phyloP scores from a whole-genome alignment of 1,284 basidiomycete genomes.

The Apiotrichum gracile region DNA sequence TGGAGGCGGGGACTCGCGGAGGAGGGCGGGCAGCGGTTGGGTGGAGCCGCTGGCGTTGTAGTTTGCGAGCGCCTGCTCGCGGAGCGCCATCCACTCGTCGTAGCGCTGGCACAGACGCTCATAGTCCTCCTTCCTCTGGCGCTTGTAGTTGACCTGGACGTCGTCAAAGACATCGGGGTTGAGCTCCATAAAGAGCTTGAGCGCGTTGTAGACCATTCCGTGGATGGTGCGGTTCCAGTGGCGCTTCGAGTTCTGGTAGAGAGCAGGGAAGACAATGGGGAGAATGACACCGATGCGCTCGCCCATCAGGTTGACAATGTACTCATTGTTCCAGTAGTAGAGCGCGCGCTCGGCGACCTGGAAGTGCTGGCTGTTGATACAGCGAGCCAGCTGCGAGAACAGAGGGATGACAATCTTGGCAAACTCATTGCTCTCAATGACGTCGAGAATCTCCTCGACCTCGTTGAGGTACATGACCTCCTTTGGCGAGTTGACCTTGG shows the following conservation, averaged over 20 bases:
- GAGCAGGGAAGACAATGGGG: slow-evolving; percentile 95
- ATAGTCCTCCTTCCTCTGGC: slow-evolving; percentile 78
- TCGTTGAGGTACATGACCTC: slow-evolving; percentile 99
- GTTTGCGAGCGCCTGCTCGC: slow-evolving; percentile 66
- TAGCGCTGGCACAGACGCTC: slow-evolving; percentile 72
- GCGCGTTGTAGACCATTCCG: slow-evolving; percentile 96
- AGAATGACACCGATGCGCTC: slow-evolving; percentile 86
- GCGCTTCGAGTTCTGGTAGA: slow-evolving; percentile 93
- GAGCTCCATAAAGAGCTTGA: slow-evolving; percentile 99
- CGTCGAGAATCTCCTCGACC: slow-evolving; percentile 97
- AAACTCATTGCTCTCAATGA: slow-evolving; percentile 95
- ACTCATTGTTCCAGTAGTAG: slow-evolving; percentile 99
- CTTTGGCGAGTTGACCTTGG: slow-evolving; percentile 99
- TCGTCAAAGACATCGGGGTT: slow-evolving; percentile 94
- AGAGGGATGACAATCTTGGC: slow-evolving; percentile 91
- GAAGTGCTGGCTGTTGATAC: slow-evolving; percentile 99
- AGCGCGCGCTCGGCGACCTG: slow-evolving; percentile 84
- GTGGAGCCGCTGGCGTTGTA: slow-evolving; percentile 58
- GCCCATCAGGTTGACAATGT: slow-evolving; percentile 98
- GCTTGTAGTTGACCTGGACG: slow-evolving; percentile 88
- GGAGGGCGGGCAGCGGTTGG: slow-evolving; percentile 61
- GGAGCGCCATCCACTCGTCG: slow-evolving; percentile 75
- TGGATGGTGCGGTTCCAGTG: slow-evolving; percentile 99
- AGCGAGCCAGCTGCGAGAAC: slow-evolving; percentile 91
- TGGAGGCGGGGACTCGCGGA: slow-evolving; percentile 63